Base-by-base conservation (phyloP, 1,284 basidiomycete species). In the Leccinum colubrinum region DNA sequence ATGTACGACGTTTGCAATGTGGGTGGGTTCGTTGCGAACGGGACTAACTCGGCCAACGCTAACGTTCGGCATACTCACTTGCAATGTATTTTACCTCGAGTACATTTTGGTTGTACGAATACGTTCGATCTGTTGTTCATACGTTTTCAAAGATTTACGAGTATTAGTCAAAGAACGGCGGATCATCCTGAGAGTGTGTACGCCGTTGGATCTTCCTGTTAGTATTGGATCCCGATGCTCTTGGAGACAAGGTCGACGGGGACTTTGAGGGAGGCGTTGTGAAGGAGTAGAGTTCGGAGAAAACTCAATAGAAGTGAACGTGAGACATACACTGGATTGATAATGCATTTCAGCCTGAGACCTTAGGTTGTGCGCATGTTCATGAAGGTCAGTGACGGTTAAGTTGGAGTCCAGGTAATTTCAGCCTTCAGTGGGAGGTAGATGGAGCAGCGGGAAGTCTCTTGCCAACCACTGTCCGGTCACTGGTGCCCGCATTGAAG, bases 41-140 rank as follows among this genome's bases (percentile, higher is more conserved):
- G 67, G 56, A 62, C 56, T 27, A 60, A 58, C 55, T 67, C 48
- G 30, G 27, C 55, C 61, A 51, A 55, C 43, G 27, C 46, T 56
- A 61, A 61, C 54, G 35, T 37, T 37, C 35, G 52, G 22, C 33
- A 62, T 59, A 61, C 59, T 70, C 64, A 67, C 56, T 35, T 71
- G 70, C 43, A 46, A 46, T 46, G 43, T 74, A 70, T 39, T 72
- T 33, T 63, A 66, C 58, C 53, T 14, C 25, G 54, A 46, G 17
- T 46, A 46, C 62, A 72, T 68, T 56, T 72, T 67, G 71, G 59
- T 51, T 73, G 70, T 70, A 73, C 65, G 50, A 56, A 43, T 61
- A 67, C 56, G 9, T 30, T 35, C 4, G n/a, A 53, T 56, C 14
- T 5, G 50, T 15, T 41, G 55, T 63, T 37, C 14, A 48, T 46